phyloP scores from a whole-genome alignment of 805 yeast genomes.

The Priceomyces medius region DNA sequence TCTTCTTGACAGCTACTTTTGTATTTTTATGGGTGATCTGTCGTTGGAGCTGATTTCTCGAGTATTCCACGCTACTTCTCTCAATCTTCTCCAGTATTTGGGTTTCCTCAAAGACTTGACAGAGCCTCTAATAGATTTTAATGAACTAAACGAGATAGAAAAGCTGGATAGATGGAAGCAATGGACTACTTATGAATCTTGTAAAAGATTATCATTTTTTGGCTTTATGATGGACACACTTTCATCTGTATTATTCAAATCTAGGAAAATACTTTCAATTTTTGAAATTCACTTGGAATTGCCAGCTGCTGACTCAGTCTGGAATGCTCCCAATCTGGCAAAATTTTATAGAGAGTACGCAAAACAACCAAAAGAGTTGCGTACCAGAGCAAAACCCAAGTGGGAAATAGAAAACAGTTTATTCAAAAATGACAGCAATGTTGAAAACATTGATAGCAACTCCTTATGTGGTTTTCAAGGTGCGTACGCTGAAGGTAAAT shows the following conservation, averaged over 20 bases:
- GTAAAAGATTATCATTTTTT: conserved; percentile 43
- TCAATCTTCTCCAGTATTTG: conserved; percentile 9
- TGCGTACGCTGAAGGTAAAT: conserved; percentile 13
- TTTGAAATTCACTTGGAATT: conserved; percentile 46
- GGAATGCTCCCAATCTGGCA: conserved; percentile 33
- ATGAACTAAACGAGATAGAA: neutral
- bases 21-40: conserved; percentile 10
- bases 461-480: too few species aligned
- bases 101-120: conserved; percentile 8
- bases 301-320: conserved; percentile 46
- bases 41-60: conserved; percentile 8
- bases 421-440: neutral
- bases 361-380: conserved; percentile 4
- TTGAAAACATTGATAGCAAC: too few species aligned
- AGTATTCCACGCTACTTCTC: conserved; percentile 10
- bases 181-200: conserved; percentile 47
- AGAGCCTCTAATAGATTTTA: conserved; percentile 8
- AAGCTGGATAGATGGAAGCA: too few species aligned
- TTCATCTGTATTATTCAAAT: conserved; percentile 32
- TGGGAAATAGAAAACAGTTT: too few species aligned
- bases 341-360: conserved; percentile 16
- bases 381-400: neutral
- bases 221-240: conserved; percentile 44
- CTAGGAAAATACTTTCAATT: conserved; percentile 30
- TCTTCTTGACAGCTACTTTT: conserved; percentile 9